Percentiles rank a stretch among this genome's conserved stretches.
Conservation (phyloP, 2,329 filamentous ascomycete genomes). For the Geosmithia flava region DNA sequence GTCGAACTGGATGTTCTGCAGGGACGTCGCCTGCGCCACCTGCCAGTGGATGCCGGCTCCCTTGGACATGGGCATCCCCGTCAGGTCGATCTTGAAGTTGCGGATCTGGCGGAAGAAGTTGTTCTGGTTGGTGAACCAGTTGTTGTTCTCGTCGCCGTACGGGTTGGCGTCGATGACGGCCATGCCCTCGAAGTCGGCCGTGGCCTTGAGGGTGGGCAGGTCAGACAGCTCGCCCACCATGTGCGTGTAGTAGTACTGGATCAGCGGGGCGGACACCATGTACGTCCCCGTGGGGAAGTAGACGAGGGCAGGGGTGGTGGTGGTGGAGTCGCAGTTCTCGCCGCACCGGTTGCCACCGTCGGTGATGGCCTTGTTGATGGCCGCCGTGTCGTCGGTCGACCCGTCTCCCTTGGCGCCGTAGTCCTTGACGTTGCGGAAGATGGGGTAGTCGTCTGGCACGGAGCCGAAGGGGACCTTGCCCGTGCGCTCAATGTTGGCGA, state of each 20-base stretch:
- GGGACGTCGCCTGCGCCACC: constrained; percentile 68
- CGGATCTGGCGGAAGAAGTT: constrained; percentile 78
- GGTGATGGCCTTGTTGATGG: constrained; percentile 75
- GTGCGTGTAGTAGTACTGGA: constrained; percentile 89
- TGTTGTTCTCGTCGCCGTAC: constrained; percentile 48
- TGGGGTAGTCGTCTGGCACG: constrained; percentile 44
- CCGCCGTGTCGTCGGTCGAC: constrained; percentile 68
- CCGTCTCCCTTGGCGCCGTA: constrained; percentile 60
- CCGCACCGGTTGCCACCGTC: constrained; percentile 75
- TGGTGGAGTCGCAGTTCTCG: constrained; percentile 68
- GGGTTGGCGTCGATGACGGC: constrained; percentile 83
- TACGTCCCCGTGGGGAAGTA: constrained; percentile 91
- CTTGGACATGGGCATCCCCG: constrained; percentile 42
- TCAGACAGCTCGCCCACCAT: constrained; percentile 69
- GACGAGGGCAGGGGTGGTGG: constrained; percentile 71
- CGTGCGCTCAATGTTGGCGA: constrained; percentile 55
- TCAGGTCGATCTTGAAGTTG: constrained; percentile 72
- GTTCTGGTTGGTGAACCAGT: constrained; percentile 71
- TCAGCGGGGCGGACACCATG: constrained; percentile 63
- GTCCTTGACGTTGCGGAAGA: constrained; percentile 68
- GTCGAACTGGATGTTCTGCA: constrained; percentile 73
- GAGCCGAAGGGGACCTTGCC: constrained; percentile 49
- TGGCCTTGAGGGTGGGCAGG: constrained; percentile 64
- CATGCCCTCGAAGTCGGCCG: constrained; percentile 65
- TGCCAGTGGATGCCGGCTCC: constrained; percentile 76